Evolutionary conservation across 1,284 basidiomycete genomes (phyloP).

Genomic region (Trametes pubescens): DNA sequence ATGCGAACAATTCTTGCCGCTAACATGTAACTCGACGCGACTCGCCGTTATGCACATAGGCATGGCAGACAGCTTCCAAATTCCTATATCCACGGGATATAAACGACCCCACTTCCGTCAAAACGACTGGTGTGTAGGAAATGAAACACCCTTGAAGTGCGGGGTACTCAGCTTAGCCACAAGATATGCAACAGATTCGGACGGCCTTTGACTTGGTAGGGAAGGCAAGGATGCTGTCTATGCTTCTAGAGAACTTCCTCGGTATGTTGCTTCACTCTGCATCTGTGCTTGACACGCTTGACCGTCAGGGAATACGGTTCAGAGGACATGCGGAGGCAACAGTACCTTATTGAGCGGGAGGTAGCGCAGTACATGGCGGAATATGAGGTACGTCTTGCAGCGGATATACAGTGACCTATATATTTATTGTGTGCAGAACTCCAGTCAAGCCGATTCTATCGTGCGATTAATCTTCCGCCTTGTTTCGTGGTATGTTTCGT

Average conservation of each 20-base stretch:
- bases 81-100: slow-evolving; percentile 68
- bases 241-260: slow-evolving; percentile 71
- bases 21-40: not conserved
- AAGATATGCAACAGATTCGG: slow-evolving; percentile 59
- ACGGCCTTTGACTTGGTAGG: slow-evolving; percentile 64
- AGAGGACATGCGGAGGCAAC: slow-evolving; percentile 72
- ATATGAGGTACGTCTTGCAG: slow-evolving; percentile 59
- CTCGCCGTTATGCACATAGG: slow-evolving; percentile 47
- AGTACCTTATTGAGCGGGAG: slow-evolving; percentile 66
- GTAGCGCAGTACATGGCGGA: slow-evolving; percentile 62
- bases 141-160: not conserved
- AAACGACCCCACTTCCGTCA: slow-evolving; percentile 43
- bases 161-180: slow-evolving; percentile 9
- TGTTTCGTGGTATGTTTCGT: slow-evolving; percentile 71
- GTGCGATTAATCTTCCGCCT: slow-evolving; percentile 62
- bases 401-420: not conserved
- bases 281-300: slow-evolving; percentile 7
- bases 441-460: slow-evolving; percentile 56
- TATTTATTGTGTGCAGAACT: slow-evolving; percentile 46
- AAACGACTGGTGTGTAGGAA: slow-evolving; percentile 47
- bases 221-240: slow-evolving; percentile 62
- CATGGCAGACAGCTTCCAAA: slow-evolving; percentile 66
- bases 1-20: slow-evolving; percentile 29
- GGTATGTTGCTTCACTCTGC: slow-evolving; percentile 52
- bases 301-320: not conserved